Evolutionary conservation across 2,329 filamentous ascomycete genomes (phyloP), one percentile per base, ranked within the genome.

Genomic region (Orbilia javanica): DNA sequence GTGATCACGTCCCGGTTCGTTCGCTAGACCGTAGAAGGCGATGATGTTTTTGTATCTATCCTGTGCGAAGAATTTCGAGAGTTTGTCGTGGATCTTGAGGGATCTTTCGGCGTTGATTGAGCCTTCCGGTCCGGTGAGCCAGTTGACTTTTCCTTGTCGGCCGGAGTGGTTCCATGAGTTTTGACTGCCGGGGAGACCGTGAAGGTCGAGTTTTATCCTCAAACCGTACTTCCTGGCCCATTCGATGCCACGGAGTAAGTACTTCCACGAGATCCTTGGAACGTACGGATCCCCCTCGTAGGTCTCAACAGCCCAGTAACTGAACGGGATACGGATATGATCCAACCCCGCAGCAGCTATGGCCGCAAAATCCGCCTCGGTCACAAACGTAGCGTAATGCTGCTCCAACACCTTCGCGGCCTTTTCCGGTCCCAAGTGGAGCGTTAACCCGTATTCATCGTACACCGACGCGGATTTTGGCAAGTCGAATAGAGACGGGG

Each of bases 91-190:
- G 42, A 99, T 87, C 72, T 96, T 93, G 11, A 97, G 88, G 0
- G 93, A 92, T 36, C 52, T 13, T 22, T 78, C 31, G 1, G 74
- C 74, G 20, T 78, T 78, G 6, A 22, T 39, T 1, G 67, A 31
- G 11, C 96, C 95, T 82, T 97, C 87, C 0, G 92, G 91, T 13
- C 96, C 96, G 81, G 95, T 95, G 44, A 98, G 85, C 95, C 96
- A 99, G 29, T 89, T 88, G 79, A 98, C 95, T 0, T 84, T 78
- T 0, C 96, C 95, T 83, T 92, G 91, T 8, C 90, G 89, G 0
- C 96, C 96, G 81, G 93, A 96, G 84, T 99, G 96, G 82, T 97
- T 97, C 95, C 95, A 98, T 0, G 96, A 96, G 82, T 99, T 99
- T 83, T 98, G 96, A 79, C 92, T 95, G 0, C 96, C 96, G 0